A percentile compares a stretch with the other conserved stretches of the same genome.
Conservation (phyloP, 2,329 filamentous ascomycete genomes). For the Nigrospora oryzae region DNA sequence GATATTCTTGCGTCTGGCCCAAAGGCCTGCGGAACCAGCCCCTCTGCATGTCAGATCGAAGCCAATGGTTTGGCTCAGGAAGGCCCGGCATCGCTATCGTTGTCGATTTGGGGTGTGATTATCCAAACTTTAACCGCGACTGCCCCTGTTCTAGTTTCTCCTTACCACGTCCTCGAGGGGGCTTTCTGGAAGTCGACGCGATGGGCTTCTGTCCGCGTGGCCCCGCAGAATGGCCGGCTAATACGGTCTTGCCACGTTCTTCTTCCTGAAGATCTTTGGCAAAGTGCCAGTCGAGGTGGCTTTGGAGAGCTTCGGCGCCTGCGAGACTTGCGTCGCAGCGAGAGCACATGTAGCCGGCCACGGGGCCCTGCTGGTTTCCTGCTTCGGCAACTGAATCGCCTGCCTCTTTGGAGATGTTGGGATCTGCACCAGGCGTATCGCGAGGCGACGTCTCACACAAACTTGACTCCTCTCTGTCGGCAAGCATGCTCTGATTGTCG, state of each 20-base stretch:
- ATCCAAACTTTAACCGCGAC: conserved; percentile 52
- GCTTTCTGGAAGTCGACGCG: conserved; percentile 29
- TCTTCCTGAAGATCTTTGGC: conserved; percentile 72
- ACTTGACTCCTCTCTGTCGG: conserved; percentile 3
- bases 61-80: no score
- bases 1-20: no score
- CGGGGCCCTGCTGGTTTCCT: conserved; percentile 20
- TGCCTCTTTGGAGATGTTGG: no score
- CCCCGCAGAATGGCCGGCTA: conserved; percentile 27
- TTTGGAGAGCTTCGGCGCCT: conserved; percentile 50
- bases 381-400: no score
- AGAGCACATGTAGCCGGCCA: conserved; percentile 42
- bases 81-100: no score
- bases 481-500: no score
- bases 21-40: no score
- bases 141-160: conserved; percentile 46
- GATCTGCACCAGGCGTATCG: background rate
- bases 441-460: conserved; percentile 10
- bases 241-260: conserved; percentile 42
- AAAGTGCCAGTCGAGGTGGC: conserved; percentile 91
- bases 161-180: conserved; percentile 22
- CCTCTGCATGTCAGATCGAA: no score
- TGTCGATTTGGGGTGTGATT: conserved; percentile 15
- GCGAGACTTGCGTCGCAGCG: conserved; percentile 58
- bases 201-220: conserved; percentile 23